Evolutionary conservation across 2,329 filamentous ascomycete species (phyloP).

Genomic region (Calonectria hawksworthii): DNA sequence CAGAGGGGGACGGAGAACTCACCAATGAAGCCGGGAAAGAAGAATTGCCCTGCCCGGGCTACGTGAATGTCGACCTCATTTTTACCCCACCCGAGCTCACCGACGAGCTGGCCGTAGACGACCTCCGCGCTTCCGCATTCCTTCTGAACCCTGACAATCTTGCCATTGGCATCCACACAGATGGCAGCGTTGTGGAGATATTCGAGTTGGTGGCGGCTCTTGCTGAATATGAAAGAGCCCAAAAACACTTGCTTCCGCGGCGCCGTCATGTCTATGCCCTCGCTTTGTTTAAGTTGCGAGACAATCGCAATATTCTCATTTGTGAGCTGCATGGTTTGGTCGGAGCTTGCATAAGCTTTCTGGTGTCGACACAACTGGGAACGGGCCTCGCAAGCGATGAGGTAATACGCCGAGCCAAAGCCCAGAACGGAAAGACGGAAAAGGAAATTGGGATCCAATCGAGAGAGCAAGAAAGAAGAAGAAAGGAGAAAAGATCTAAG

Average conservation of each 20-base stretch:
- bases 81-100: slow-evolving; percentile 61
- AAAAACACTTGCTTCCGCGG: slow-evolving; percentile 62
- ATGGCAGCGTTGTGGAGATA: slow-evolving; percentile 66
- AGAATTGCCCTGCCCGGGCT: slow-evolving; percentile 72
- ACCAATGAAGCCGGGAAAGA: slow-evolving; percentile 89
- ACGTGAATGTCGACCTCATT: slow-evolving; percentile 55
- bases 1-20: slow-evolving; percentile 40
- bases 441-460: neutral
- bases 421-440: neutral
- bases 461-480: neutral
- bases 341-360: neutral
- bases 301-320: neutral
- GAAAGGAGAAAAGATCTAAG: too few species aligned
- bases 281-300: neutral
- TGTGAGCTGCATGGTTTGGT: neutral
- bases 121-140: slow-evolving; percentile 50
- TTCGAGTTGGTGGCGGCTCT: slow-evolving; percentile 61
- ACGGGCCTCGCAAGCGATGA: neutral
- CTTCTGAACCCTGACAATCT: slow-evolving; percentile 63
- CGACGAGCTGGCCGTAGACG: slow-evolving; percentile 51
- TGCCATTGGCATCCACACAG: slow-evolving; percentile 64
- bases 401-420: neutral
- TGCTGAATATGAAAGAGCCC: slow-evolving; percentile 70
- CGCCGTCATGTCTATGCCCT: slow-evolving; percentile 27
- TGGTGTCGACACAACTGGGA: neutral